Conservation (phyloP, 305 asterid genomes). For the Solanum hybrid region DNA sequence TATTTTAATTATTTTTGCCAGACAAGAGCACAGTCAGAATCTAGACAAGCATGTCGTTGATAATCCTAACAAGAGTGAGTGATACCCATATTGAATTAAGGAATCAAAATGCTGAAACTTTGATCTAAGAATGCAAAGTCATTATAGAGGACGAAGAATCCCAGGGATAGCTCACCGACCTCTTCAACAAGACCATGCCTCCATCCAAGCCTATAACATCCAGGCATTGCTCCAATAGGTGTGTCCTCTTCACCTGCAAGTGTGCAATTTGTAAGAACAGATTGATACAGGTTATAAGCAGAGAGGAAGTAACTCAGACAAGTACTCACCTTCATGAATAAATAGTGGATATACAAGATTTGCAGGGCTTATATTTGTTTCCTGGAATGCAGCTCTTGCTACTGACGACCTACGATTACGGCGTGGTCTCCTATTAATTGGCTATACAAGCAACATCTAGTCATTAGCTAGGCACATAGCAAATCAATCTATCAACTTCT, state of each 20-base stretch:
- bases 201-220: slow-evolving; percentile 98
- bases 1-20: not conserved
- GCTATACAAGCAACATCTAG: slow-evolving; percentile 29
- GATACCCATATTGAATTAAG: not conserved
- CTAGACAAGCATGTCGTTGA: not conserved
- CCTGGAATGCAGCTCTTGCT: slow-evolving; percentile 82
- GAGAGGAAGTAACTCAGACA: not conserved
- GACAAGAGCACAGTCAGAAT: not conserved
- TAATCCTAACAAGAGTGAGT: not conserved
- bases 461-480: not conserved
- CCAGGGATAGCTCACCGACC: slow-evolving; percentile 32
- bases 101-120: not conserved
- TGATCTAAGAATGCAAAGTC: not conserved
- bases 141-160: not conserved
- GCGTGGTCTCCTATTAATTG: slow-evolving; percentile 65
- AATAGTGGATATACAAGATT: slow-evolving; percentile 95
- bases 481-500: not conserved
- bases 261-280: not conserved
- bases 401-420: slow-evolving; percentile 76
- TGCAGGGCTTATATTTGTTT: slow-evolving; percentile 77
- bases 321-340: slow-evolving; percentile 76
- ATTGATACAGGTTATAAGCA: not conserved
- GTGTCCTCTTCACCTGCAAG: slow-evolving; percentile 87
- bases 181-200: slow-evolving; percentile 94
- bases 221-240: slow-evolving; percentile 99